These are phyloP conservation scores for Croton setiger DNA, from an alignment of 441 rosid species.

Conservation along the genomic window DNA sequence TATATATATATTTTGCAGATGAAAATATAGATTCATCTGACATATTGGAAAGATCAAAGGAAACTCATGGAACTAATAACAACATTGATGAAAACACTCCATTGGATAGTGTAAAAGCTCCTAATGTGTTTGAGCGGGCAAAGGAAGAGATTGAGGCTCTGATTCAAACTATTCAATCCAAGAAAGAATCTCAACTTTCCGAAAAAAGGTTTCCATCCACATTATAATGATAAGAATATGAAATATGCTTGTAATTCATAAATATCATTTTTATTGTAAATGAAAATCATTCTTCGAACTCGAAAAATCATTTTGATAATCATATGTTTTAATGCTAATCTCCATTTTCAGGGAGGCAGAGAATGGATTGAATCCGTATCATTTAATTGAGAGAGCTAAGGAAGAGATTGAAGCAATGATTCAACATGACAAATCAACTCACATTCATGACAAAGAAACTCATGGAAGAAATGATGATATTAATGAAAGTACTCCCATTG, in stretches of 20 bases:
- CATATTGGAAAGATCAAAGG: constrained; percentile 34
- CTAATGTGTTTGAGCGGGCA: constrained; percentile 35
- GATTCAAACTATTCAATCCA: constrained; percentile 30
- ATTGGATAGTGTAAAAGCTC: constrained; percentile 33
- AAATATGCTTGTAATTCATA: too few relatives aligned
- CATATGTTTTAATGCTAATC: too few relatives aligned
- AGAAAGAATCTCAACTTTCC: constrained; percentile 21
- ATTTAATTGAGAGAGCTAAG: constrained; percentile 34
- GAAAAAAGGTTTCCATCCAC: constrained; percentile 21
- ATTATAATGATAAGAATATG: not conserved
- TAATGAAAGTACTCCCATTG: constrained; percentile 36
- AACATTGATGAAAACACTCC: constrained; percentile 39
- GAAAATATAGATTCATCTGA: constrained; percentile 28
- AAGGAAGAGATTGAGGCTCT: constrained; percentile 50
- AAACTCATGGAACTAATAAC: constrained; percentile 30
- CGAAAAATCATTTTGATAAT: too few relatives aligned
- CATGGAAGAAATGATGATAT: constrained; percentile 44
- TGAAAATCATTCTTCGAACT: too few relatives aligned
- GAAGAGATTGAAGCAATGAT: constrained; percentile 33
- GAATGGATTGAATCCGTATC: constrained; percentile 21
- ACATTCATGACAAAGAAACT: constrained; percentile 34
- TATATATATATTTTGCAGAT: constrained; percentile 11
- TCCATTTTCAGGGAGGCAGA: constrained; percentile 24
- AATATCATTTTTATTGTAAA: too few relatives aligned
- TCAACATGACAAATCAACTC: constrained; percentile 27